Evolutionary conservation across 805 yeast genomes (phyloP).

Genomic region (Priceomyces fermenticarens): DNA sequence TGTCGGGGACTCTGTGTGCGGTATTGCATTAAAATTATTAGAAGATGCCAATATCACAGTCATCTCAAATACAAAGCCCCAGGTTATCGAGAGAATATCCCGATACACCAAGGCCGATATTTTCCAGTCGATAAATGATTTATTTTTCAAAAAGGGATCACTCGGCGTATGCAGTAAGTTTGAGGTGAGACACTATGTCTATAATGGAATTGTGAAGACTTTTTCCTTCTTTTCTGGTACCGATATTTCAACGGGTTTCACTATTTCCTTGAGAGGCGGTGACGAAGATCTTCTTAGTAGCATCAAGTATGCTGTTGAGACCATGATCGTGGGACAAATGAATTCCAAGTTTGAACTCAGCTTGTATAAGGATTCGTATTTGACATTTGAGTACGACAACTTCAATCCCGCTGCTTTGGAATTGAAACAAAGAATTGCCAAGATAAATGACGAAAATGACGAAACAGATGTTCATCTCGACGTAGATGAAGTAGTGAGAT

Average conservation of each 20-base stretch:
- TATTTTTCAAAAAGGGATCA: slow-evolving; percentile 56
- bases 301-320: slow-evolving; percentile 75
- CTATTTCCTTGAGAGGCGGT: slow-evolving; percentile 83
- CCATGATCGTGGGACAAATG: slow-evolving; percentile 74
- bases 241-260: slow-evolving; percentile 70
- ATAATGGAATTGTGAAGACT: slow-evolving; percentile 57
- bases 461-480: slow-evolving; percentile 18
- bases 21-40: slow-evolving; percentile 70
- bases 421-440: slow-evolving; percentile 10
- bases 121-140: slow-evolving; percentile 78
- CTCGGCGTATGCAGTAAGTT: slow-evolving; percentile 75
- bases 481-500: slow-evolving; percentile 31
- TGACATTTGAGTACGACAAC: background rate
- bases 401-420: background rate
- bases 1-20: slow-evolving; percentile 77
- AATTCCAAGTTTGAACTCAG: slow-evolving; percentile 72
- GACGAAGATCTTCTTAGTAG: slow-evolving; percentile 56
- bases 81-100: slow-evolving; percentile 74
- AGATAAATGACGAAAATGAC: slow-evolving; percentile 7
- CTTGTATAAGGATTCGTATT: slow-evolving; percentile 21
- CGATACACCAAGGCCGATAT: slow-evolving; percentile 81
- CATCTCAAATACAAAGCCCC: slow-evolving; percentile 75
- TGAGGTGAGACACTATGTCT: slow-evolving; percentile 65
- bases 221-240: slow-evolving; percentile 81
- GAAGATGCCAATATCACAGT: slow-evolving; percentile 79